Base-by-base conservation (phyloP, 495 filamentous ascomycete species). In the Penicillium verhagenii region DNA sequence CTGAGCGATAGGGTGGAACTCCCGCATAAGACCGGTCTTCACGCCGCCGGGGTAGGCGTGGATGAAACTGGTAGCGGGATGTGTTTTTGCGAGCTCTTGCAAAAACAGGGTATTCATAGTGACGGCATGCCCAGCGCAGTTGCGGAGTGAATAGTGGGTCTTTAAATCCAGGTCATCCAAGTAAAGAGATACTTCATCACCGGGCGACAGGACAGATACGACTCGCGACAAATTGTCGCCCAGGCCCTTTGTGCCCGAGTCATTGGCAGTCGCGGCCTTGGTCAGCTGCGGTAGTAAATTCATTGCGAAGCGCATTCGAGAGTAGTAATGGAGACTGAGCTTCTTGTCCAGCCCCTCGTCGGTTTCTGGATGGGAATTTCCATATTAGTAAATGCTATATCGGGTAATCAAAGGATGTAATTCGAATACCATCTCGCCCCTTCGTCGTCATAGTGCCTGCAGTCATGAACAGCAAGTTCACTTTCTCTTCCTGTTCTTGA, bases 251-350 rank as follows among this genome's bases (percentile, higher is more conserved):
- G 43, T 26, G 19, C 26, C 23, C 26, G 60, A 5, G 24, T 37
- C 44, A 13, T 42, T 7, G 4, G 4, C 46, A 6, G 20, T 23
- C 2, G 60, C 37, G 0, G 81, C 75, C 1, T 59, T 50, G 13
- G 67, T 73, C 3, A 90, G 50, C 2, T 80, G 79, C 0, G 88
- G 86, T 3, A 90, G 75, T 0, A 91, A 70, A 55, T 86, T 84
- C 20, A 63, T 47, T 26, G 82, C 71, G 58, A 90, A 88, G n/a
- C 86, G 83, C 55, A 83, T 78, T 8, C 87, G 84, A 10, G 82
- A 72, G 63, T 90, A 90, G 66, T 85, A 85, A 33, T 76, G 75
- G 13, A 89, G 67, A 6, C 75, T 68, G 50, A 82, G 66, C 51
- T 79, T 80, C 19, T 73, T 73, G 62, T 86, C 77, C 4, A 91